A percentile compares a stretch with the other conserved stretches of the same genome.
These are phyloP conservation scores for Russula ochroleuca DNA, from an alignment of 768 basidiomycete species.

Conservation along the genomic window DNA sequence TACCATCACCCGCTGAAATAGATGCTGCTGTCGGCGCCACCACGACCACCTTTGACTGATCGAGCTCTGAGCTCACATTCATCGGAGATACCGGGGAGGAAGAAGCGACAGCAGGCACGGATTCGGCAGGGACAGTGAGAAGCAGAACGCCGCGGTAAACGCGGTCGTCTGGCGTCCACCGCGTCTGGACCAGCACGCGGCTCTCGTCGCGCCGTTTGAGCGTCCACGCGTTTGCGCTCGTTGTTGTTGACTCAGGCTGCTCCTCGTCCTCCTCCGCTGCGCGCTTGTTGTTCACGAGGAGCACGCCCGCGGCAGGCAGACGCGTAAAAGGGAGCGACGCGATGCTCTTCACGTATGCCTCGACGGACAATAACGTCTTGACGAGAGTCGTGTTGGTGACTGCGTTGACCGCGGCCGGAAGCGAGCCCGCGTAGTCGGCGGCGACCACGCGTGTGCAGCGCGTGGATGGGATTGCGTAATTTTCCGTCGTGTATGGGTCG, in stretches of 20 bases:
- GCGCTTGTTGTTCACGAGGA: constrained; percentile 49
- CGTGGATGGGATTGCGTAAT: constrained; percentile 91
- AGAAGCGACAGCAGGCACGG: background rate
- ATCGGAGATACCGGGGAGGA: constrained; percentile 23
- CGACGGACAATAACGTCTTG: constrained; percentile 65
- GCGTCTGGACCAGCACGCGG: constrained; percentile 53
- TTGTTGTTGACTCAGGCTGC: background rate
- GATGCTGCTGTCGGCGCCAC: background rate
- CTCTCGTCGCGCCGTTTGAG: constrained; percentile 56
- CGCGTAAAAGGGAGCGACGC: constrained; percentile 65
- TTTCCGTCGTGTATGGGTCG: constrained; percentile 91
- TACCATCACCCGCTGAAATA: background rate
- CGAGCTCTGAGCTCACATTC: constrained; percentile 4
- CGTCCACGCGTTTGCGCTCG: constrained; percentile 47
- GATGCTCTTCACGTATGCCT: constrained; percentile 62
- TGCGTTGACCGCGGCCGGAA: constrained; percentile 81
- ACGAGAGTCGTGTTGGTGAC: constrained; percentile 79
- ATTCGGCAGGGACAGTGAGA: constrained; percentile 36
- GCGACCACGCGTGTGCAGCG: constrained; percentile 80
- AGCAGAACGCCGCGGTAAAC: constrained; percentile 51
- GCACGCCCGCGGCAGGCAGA: constrained; percentile 60
- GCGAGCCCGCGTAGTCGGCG: constrained; percentile 80
- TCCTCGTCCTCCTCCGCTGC: constrained; percentile 38
- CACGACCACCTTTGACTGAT: constrained; percentile 2
- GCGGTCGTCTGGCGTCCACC: constrained; percentile 47